Base-by-base conservation (phyloP, 2,329 filamentous ascomycete species). In the Thelonectria rubi region DNA sequence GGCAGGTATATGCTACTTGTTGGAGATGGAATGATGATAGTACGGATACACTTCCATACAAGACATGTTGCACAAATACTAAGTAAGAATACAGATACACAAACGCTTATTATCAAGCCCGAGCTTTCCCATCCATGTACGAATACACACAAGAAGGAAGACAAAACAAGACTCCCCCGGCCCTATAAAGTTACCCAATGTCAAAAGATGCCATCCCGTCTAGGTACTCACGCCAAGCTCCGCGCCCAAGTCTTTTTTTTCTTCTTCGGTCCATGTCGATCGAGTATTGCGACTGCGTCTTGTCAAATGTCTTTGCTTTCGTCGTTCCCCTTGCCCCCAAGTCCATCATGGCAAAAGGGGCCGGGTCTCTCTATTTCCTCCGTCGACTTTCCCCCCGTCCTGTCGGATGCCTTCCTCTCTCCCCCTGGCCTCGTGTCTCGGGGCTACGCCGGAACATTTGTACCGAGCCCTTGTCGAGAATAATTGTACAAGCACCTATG, bases 401-500 rank as follows among this genome's bases (percentile, higher is more conserved):
- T 21, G 17, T 45, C 42, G 17, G 12, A 45, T 45, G 20, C 42
- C 42, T 20, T 18, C 42, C 42, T 21, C 17, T 43, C 2, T 20
- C n/a, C 17, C 45, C 42, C 42, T 14, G 46, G 46, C 46, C 24
- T 32, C 24, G 46, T 32, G 11, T 32, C 14, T 17, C 45, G n/a
- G 24, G 26, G 21, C 26, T n/a, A 48, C 24, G n/a, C 24, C 45
- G 45, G 45, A 48, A 30, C 12, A 20, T 39, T 43, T 56, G 45
- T 18, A 42, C 53, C 46, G 34, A 40, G 18, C 53, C 53, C 42
- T 55, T 40, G 53, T 24, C 24, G 55, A 60, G 32, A 30, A 60
- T 55, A 52, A 60, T 60, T 39, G 58, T 60, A 60, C 59, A 62
- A 32, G 34, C 48, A 51, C 17, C 3, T 18, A 43, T 32, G 34